Evolutionary conservation across 2,329 filamentous ascomycete genomes (phyloP).

Genomic region (Teratosphaeria epicoccoides): DNA sequence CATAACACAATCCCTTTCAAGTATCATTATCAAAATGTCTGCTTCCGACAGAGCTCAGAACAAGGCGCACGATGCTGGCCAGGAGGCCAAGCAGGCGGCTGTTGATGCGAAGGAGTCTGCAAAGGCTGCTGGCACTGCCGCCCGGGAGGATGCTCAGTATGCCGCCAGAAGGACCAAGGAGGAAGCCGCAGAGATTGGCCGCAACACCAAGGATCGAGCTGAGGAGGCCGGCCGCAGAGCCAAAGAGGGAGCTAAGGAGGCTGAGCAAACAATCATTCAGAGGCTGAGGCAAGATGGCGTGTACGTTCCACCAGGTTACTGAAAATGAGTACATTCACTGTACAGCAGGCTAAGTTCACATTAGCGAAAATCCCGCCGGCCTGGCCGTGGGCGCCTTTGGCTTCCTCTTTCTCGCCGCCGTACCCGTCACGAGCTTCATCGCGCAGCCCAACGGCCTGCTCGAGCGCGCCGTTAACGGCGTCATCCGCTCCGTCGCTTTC

Average conservation of each 20-base stretch:
- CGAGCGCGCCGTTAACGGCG: conserved; percentile 19
- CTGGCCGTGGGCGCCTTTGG: conserved; percentile 17
- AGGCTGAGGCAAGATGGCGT: conserved; percentile 21
- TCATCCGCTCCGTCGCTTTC: conserved; percentile 15
- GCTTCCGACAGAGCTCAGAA: neutral
- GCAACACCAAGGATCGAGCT: neutral
- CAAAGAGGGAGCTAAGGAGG: conserved; percentile 4
- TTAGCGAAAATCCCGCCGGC: conserved; percentile 16
- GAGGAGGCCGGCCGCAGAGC: conserved; percentile 4
- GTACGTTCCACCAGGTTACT: conserved; percentile 7
- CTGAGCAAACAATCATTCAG: conserved; percentile 7
- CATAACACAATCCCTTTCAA: neutral
- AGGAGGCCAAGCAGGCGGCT: neutral
- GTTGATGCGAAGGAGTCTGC: neutral
- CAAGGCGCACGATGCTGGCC: conserved; percentile 1
- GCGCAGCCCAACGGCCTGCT: conserved; percentile 16
- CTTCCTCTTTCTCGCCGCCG: conserved; percentile 20
- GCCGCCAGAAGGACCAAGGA: neutral
- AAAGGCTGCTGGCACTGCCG: neutral
- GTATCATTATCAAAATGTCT: conserved; percentile 6
- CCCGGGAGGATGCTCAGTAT: neutral
- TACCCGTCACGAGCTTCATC: conserved; percentile 21
- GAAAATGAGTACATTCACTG: no score
- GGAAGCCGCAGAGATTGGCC: neutral
- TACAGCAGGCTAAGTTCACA: no score